Conservation (phyloP, 2,329 filamentous ascomycete species). For the Alternaria postmessia region DNA sequence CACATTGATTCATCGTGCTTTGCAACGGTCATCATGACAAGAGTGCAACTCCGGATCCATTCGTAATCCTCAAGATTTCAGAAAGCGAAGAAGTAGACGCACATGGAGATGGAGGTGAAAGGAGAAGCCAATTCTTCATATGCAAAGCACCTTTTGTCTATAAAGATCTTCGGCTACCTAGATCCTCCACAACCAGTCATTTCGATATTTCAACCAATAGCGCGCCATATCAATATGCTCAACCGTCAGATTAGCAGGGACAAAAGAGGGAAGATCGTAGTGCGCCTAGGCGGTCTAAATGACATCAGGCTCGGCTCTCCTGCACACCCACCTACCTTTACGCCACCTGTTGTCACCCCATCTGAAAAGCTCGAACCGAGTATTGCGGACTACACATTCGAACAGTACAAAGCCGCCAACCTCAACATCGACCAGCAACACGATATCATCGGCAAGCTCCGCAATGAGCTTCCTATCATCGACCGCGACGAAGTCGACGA, state of each 20-base stretch:
- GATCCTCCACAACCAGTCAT: neutral
- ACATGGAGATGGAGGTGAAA: neutral
- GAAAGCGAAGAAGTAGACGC: neutral
- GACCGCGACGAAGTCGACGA: constrained; percentile 17
- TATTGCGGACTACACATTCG: constrained; percentile 6
- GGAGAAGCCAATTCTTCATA: neutral
- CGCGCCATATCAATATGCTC: neutral
- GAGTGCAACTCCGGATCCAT: neutral
- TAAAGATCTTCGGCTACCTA: neutral
- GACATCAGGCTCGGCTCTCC: constrained; percentile 2
- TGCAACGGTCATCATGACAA: too few species aligned
- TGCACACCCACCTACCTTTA: neutral
- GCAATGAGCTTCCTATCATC: constrained; percentile 13
- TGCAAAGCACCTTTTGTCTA: neutral
- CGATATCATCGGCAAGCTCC: constrained; percentile 11
- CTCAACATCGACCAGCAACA: constrained; percentile 13
- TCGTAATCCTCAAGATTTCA: neutral
- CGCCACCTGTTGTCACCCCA: neutral
- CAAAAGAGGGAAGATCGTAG: neutral
- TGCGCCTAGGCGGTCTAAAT: neutral
- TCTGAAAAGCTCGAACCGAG: neutral
- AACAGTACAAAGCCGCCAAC: constrained; percentile 15
- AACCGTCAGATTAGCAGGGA: neutral
- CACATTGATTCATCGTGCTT: neutral
- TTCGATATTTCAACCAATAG: neutral